phyloP scores from a whole-genome alignment of 495 filamentous ascomycete species.

The Delitschia confertaspora region DNA sequence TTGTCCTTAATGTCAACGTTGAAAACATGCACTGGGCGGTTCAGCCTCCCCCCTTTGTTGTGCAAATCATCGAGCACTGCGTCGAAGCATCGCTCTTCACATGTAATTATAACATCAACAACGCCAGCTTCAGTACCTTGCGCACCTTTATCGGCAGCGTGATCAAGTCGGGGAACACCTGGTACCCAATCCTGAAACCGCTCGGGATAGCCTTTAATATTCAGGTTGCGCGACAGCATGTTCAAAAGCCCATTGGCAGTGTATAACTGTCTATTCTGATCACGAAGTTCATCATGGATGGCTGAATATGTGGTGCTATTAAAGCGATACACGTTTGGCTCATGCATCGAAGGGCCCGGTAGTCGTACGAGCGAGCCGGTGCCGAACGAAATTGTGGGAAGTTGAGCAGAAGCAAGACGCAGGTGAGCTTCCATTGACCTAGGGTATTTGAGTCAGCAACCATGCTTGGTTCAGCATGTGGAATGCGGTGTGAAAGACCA shows the following conservation, averaged over 20 bases:
- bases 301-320: constrained; percentile 85
- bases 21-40: constrained; percentile 90
- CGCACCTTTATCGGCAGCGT: constrained; percentile 27
- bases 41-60: constrained; percentile 70
- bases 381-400: constrained; percentile 94
- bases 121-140: constrained; percentile 81
- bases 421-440: constrained; percentile 98
- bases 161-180: constrained; percentile 65
- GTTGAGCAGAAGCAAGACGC: constrained; percentile 71
- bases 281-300: constrained; percentile 81
- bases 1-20: constrained; percentile 99
- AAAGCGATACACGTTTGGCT: constrained; percentile 96
- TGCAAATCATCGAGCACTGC: constrained; percentile 92
- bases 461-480: background rate
- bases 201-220: constrained; percentile 90
- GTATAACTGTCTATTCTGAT: constrained; percentile 84
- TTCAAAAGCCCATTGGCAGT: constrained; percentile 83
- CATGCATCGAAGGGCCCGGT: constrained; percentile 79
- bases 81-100: constrained; percentile 98
- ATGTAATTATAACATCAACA: constrained; percentile 93
- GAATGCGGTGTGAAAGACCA: background rate
- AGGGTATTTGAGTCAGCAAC: constrained; percentile 13
- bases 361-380: constrained; percentile 92
- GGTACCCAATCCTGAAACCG: constrained; percentile 97
- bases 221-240: constrained; percentile 88